Evolutionary conservation across 345 rosid species (phyloP).

Genomic region (Eucalyptus erythrocorys): DNA sequence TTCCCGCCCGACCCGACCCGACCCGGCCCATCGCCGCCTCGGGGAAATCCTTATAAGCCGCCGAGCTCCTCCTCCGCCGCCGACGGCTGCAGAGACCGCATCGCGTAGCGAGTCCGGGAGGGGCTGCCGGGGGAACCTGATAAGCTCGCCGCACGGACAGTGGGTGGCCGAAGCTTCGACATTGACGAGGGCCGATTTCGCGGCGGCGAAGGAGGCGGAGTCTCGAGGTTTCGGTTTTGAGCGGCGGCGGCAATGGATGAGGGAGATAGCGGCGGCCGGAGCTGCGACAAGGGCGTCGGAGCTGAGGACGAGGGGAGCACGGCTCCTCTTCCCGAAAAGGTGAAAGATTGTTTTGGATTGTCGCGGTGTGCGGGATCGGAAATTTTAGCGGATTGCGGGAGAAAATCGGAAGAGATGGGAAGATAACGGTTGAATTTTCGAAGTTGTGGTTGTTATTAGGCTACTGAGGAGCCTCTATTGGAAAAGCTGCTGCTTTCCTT

Average conservation of each 20-base stretch:
- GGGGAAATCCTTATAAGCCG: background rate
- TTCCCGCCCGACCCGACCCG: no score
- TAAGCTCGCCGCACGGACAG: background rate
- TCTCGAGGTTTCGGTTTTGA: background rate
- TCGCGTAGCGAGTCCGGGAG: background rate
- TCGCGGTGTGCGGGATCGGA: background rate
- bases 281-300: constrained; percentile 41
- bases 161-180: background rate
- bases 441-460: background rate
- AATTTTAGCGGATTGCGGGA: background rate
- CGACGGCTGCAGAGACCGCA: background rate
- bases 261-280: constrained; percentile 58
- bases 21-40: background rate
- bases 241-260: constrained; percentile 46
- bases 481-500: background rate
- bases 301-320: constrained; percentile 85
- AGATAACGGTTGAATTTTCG: background rate
- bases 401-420: background rate
- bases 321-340: constrained; percentile 92
- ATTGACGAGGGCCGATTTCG: background rate
- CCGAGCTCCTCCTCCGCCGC: background rate
- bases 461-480: background rate
- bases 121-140: background rate
- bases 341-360: background rate
- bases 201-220: background rate